Percentiles rank a stretch among this genome's conserved stretches.
phyloP scores from a whole-genome alignment of 768 basidiomycete species.

The Coprinopsis sp. region DNA sequence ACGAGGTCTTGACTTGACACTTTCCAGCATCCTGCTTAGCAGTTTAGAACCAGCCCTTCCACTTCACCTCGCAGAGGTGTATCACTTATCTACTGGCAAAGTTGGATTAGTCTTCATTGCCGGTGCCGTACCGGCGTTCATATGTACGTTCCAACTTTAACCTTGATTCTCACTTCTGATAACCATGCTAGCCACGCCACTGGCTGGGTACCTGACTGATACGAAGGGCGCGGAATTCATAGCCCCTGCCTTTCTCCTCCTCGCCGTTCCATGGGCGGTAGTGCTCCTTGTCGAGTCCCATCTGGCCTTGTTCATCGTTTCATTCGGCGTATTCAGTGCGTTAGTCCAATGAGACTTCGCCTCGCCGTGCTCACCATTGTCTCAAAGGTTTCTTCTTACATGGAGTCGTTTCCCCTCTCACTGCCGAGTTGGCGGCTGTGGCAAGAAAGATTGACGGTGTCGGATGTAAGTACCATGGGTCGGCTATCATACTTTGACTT shows the following conservation, averaged over 20 bases:
- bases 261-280: slow-evolving; percentile 62
- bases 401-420: slow-evolving; percentile 56
- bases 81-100: slow-evolving; percentile 41
- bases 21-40: slow-evolving; percentile 41
- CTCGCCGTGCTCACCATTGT: slow-evolving; percentile 1
- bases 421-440: slow-evolving; percentile 61
- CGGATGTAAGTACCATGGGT: slow-evolving; percentile 48
- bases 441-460: slow-evolving; percentile 54
- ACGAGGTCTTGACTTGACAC: background rate
- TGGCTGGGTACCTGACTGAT: slow-evolving; percentile 59
- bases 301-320: slow-evolving; percentile 44
- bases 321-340: slow-evolving; percentile 54
- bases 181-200: slow-evolving; percentile 42
- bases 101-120: slow-evolving; percentile 70
- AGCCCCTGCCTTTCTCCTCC: slow-evolving; percentile 39
- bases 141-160: slow-evolving; percentile 41
- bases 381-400: slow-evolving; percentile 56
- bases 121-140: slow-evolving; percentile 55
- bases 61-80: slow-evolving; percentile 45
- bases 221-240: slow-evolving; percentile 53
- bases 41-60: slow-evolving; percentile 56
- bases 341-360: background rate
- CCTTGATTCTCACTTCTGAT: background rate
- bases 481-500: slow-evolving; percentile 1
- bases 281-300: slow-evolving; percentile 43